Evolutionary conservation across 2,329 filamentous ascomycete genomes (phyloP).

Genomic region (Penicillium sp.): DNA sequence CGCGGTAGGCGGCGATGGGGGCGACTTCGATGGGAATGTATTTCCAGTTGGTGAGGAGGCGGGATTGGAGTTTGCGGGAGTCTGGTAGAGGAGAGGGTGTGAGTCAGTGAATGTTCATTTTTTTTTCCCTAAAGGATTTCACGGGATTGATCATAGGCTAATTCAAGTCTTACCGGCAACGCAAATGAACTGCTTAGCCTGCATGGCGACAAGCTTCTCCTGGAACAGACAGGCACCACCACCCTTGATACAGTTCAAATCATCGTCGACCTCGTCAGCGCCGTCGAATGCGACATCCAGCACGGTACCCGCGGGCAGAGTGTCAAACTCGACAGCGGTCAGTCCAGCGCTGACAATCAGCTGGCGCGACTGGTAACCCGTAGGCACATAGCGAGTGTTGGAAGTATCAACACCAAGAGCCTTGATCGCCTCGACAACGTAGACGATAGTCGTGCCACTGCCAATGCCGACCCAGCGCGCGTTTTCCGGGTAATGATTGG

Average conservation of each 20-base stretch:
- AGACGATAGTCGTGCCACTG: slow-evolving; percentile 69
- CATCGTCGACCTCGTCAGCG: slow-evolving; percentile 93
- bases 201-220: slow-evolving; percentile 91
- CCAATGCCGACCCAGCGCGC: slow-evolving; percentile 68
- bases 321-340: slow-evolving; percentile 76
- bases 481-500: slow-evolving; percentile 64
- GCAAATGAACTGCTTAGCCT: slow-evolving; percentile 83
- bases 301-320: slow-evolving; percentile 66
- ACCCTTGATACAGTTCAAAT: slow-evolving; percentile 96
- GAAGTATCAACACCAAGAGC: slow-evolving; percentile 53
- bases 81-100: slow-evolving; percentile 58
- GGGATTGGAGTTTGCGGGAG: slow-evolving; percentile 83
- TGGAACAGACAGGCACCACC: slow-evolving; percentile 97
- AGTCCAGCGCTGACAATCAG: slow-evolving; percentile 82
- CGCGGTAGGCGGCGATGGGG: slow-evolving; percentile 78
- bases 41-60: slow-evolving; percentile 78
- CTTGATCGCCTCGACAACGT: slow-evolving; percentile 70
- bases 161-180: slow-evolving; percentile 68
- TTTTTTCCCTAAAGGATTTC: neutral
- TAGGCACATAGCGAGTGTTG: slow-evolving; percentile 85
- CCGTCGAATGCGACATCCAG: slow-evolving; percentile 95
- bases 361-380: slow-evolving; percentile 87
- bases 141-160: no score
- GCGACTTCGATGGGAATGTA: slow-evolving; percentile 91
- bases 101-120: neutral